Base-by-base conservation (phyloP, 768 basidiomycete species). In the Trametes cinnabarina region DNA sequence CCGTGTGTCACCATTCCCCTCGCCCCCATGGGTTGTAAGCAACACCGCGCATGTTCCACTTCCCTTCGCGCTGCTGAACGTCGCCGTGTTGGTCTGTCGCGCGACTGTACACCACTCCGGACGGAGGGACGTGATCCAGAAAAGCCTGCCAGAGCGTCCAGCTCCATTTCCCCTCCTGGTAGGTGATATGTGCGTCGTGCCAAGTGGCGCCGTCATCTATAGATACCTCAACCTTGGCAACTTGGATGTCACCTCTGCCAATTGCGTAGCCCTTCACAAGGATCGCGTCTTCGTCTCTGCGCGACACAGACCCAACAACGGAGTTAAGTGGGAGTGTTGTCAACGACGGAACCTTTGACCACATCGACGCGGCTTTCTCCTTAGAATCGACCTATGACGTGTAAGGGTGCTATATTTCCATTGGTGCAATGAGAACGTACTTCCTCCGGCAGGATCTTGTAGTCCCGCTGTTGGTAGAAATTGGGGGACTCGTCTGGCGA, bases 401-500 rank as follows among this genome's bases (percentile, higher is more conserved):
- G 5, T 14, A 11, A n/a, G 2, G 19, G 51, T 26, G 22, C 23
- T 19, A 12, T 28, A 39, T 26, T 37, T 67, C 76, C 42, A 63
- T 82, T 80, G 83, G 17, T 85, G 69, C 14, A 40, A 20, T 6
- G 8, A 14, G 3, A 15, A 19, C 61, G 26, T 28, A 62, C 64
- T 51, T 62, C 48, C 20, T 53, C 26, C 1, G 60, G 64, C 0
- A 65, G 44, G 51, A 88, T 71, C 61, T 83, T 88, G 71, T 89
- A 90, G 68, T 89, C 88, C 4, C 77, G 77, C 68, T 87, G 85
- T 61, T 88, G 86, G 65, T 87, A 89, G 69, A 82, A 87, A 66
- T 85, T 87, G 28, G 79, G 77, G 1, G 85, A 86, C 70, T 89
- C 86, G 7, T 70, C 66, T 0, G 68, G 62, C 4, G 84, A 80